Base-by-base conservation (phyloP, 345 rosid species). In the Cardamine chenopodiifolia region DNA sequence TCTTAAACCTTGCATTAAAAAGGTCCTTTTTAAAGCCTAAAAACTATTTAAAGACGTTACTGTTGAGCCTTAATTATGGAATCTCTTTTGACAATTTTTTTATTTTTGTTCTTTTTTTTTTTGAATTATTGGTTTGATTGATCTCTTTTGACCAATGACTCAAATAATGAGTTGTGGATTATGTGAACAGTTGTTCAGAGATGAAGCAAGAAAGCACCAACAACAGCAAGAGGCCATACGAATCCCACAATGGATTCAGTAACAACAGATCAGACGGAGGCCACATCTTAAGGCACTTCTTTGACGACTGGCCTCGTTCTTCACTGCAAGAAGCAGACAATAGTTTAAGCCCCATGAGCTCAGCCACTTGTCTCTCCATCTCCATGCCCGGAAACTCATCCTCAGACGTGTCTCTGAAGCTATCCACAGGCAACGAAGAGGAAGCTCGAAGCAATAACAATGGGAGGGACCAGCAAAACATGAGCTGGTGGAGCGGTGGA, bases 301-400 rank as follows among this genome's bases (percentile, higher is more conserved):
- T 94, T 34, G 90, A 94, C 50, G 97, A 94, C 65, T 94, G 96
- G 97, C 97, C 98, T 1, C 75, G 95, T 35, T 56, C 80, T 35
- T 62, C 68, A 6, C 68, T 62, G 0, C 68, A 62, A 26, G 90
- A 88, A 22, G 23, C 87, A 0, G 87, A 85, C 58, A 81, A 59
- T 64, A 72, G 56, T 13, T 78, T 85, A 58, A 74, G 75, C 70
- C 56, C 74, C 8, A 76, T 79, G 71, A 86, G 59, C 69, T 81
- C 86, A 14, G 75, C 85, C 4, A 85, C 97, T 32, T 71, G 81
- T 72, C 92, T 92, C 5, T 84, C 98, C 5, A 92, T 90, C 54
- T 86, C 93, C 17, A 84, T 83, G 86, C 84, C 97, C 0, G 90
- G 90, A 44, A 89, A 90, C 72, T 66, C 85, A 7, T 73, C 97